Evolutionary conservation across 2,329 filamentous ascomycete genomes (phyloP).

Genomic region (Macroventuria anomochaeta): DNA sequence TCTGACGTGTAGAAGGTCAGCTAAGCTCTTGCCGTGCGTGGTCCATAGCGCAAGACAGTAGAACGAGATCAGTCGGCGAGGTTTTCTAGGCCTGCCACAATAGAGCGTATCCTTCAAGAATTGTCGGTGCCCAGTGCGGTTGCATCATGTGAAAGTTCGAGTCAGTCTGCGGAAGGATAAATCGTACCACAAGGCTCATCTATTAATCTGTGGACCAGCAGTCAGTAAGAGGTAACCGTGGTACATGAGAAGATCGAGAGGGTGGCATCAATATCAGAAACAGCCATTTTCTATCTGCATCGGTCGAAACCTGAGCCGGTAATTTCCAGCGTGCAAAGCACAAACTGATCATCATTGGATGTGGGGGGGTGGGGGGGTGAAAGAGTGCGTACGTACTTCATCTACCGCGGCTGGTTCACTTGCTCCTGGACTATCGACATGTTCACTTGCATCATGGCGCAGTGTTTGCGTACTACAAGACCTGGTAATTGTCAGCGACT

Average conservation of each 20-base stretch:
- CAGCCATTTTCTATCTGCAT: slow-evolving; percentile 52
- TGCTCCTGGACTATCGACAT: background rate
- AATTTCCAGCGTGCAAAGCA: slow-evolving; percentile 55
- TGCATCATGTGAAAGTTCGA: slow-evolving; percentile 68
- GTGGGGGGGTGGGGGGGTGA: background rate
- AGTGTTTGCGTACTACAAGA: background rate
- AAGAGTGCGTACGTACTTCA: background rate
- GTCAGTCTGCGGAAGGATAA: slow-evolving; percentile 10
- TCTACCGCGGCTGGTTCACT: no score
- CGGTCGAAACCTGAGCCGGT: slow-evolving; percentile 52
- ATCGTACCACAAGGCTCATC: slow-evolving; percentile 31
- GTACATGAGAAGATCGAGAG: background rate
- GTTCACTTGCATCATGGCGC: background rate
- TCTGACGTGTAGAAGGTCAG: slow-evolving; percentile 17
- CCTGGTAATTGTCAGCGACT: slow-evolving; percentile 26
- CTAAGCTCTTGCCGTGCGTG: background rate
- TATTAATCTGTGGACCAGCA: background rate
- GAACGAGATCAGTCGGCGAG: slow-evolving; percentile 84
- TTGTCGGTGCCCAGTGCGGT: slow-evolving; percentile 97
- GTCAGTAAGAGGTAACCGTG: slow-evolving; percentile 23
- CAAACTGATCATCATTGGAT: slow-evolving; percentile 49
- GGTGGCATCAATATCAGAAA: slow-evolving; percentile 45
- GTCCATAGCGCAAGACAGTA: background rate
- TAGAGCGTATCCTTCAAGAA: slow-evolving; percentile 83
- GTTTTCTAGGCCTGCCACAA: slow-evolving; percentile 99